phyloP scores from a whole-genome alignment of 2,329 filamentous ascomycete species.

The Calonectria fujianensis region DNA sequence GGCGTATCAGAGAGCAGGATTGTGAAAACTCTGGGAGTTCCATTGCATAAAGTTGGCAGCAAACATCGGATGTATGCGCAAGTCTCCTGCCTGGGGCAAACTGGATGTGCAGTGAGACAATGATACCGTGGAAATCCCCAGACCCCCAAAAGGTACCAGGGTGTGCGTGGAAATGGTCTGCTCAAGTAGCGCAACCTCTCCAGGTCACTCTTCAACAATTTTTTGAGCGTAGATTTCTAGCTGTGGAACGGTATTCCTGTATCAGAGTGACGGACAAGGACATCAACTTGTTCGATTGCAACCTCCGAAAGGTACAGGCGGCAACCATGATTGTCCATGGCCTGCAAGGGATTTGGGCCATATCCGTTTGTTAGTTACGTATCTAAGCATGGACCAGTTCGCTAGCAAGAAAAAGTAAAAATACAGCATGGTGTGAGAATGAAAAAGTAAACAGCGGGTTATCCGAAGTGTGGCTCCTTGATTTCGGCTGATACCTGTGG shows the following conservation, averaged over 20 bases:
- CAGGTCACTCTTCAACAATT: conserved; percentile 48
- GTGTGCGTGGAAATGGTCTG: conserved; percentile 29
- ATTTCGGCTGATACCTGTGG: conserved; percentile 8
- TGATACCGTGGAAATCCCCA: conserved; percentile 41
- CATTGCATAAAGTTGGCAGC: conserved; percentile 4
- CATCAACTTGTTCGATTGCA: conserved; percentile 17
- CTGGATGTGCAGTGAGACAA: conserved; percentile 46
- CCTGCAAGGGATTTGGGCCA: conserved; percentile 2
- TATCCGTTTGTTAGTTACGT: neutral
- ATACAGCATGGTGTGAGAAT: neutral
- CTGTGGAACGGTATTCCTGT: conserved; percentile 45
- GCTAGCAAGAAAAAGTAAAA: neutral
- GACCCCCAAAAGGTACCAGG: conserved; percentile 33
- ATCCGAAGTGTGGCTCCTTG: conserved; percentile 1
- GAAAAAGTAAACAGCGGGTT: neutral
- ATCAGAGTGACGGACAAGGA: conserved; percentile 27
- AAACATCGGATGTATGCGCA: conserved; percentile 38
- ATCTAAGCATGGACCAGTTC: conserved; percentile 2
- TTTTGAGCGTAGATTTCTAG: conserved; percentile 35
- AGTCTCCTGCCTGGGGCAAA: conserved; percentile 38
- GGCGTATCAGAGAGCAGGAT: conserved; percentile 17
- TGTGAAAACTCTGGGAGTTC: conserved; percentile 16
- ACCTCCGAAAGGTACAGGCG: conserved; percentile 2
- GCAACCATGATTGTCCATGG: neutral
- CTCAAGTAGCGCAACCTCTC: conserved; percentile 43